Conservation (phyloP, 306 rosid genomes). For the Dryas drummondii region DNA sequence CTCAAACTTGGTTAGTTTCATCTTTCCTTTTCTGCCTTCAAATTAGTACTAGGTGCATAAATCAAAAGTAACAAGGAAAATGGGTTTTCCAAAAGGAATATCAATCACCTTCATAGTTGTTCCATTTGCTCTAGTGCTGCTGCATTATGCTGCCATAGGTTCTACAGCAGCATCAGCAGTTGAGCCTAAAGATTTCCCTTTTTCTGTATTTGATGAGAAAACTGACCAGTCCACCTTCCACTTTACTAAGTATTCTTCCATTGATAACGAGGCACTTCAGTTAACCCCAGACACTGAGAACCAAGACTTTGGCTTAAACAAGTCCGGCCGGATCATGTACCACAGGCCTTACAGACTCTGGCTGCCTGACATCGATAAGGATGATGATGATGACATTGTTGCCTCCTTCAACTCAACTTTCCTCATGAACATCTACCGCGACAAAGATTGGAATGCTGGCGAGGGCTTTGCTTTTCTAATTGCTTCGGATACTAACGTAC, state of each 20-base stretch:
- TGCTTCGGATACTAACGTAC: conserved; percentile 30
- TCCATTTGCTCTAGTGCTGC: not conserved
- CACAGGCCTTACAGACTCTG: conserved; percentile 37
- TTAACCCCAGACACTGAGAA: conserved; percentile 34
- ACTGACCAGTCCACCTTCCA: not conserved
- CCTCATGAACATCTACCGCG: conserved; percentile 29
- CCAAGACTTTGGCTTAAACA: not conserved
- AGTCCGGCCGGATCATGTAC: conserved; percentile 41
- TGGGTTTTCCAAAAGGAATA: not conserved
- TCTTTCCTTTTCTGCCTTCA: not conserved
- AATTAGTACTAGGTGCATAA: not conserved
- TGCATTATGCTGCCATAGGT: not conserved
- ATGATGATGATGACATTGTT: conserved; percentile 23
- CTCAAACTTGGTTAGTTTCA: not conserved
- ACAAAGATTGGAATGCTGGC: conserved; percentile 21
- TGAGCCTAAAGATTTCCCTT: conserved; percentile 11
- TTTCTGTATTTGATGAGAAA: not conserved
- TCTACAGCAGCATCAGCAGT: not conserved
- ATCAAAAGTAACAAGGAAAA: not conserved
- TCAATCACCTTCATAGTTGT: not conserved
- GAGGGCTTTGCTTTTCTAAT: conserved; percentile 51
- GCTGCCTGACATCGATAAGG: conserved; percentile 16
- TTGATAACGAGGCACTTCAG: conserved; percentile 32
- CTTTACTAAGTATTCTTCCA: not conserved
- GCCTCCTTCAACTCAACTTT: conserved; percentile 55